Conservation (phyloP, 305 asterid genomes). For the Rubia peregrina region DNA sequence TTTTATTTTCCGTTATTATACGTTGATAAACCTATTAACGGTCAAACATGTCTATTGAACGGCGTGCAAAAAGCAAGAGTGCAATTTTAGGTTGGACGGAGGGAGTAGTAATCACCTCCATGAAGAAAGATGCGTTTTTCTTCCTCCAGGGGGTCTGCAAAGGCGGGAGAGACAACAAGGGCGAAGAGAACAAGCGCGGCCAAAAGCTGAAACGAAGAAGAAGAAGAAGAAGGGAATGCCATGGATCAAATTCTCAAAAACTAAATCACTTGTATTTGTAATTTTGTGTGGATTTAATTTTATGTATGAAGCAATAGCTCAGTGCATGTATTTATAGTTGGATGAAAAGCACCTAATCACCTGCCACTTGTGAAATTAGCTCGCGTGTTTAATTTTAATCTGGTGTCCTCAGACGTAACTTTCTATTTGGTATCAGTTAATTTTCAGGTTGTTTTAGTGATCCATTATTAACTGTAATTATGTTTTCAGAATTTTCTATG, state of each 20-base stretch:
- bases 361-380: neutral
- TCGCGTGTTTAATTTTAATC: neutral
- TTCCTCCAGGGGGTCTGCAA: neutral
- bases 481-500: no score
- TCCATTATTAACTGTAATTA: no score
- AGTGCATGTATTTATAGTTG: neutral
- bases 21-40: no score
- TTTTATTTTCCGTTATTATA: no score
- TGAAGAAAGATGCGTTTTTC: no score
- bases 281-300: neutral
- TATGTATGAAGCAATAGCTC: neutral
- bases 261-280: neutral
- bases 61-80: no score
- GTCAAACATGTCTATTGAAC: no score
- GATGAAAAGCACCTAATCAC: neutral
- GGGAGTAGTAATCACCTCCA: no score
- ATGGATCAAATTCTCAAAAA: neutral
- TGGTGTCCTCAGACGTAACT: neutral
- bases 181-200: neutral
- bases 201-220: neutral
- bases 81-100: no score
- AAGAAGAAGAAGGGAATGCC: neutral
- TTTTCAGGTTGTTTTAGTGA: no score
- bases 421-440: neutral
- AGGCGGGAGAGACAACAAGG: neutral